A percentile compares a stretch with the other conserved stretches of the same genome.
phyloP scores from a whole-genome alignment of 1,139 yeast genomes.

The Candida sanyaensis region DNA sequence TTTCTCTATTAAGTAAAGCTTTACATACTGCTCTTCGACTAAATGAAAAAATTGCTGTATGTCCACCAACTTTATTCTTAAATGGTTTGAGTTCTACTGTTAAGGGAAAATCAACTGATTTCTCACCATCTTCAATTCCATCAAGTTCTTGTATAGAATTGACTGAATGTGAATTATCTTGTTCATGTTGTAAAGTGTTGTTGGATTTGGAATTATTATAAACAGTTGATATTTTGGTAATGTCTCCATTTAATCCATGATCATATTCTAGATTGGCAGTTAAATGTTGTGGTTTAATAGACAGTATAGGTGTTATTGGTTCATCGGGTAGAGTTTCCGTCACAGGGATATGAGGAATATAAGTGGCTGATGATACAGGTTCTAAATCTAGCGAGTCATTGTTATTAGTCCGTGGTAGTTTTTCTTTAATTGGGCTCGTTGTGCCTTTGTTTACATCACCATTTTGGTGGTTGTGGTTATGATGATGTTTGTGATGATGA shows the following conservation, averaged over 20 bases:
- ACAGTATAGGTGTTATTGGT: constrained; percentile 10
- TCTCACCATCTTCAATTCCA: background rate
- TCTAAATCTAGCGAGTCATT: constrained; percentile 16
- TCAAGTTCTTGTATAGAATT: background rate
- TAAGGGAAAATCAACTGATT: constrained; percentile 44
- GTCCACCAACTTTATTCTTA: constrained; percentile 95
- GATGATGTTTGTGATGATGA: background rate
- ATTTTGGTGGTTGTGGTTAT: constrained; percentile 1
- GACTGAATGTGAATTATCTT: background rate
- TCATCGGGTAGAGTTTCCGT: constrained; percentile 5
- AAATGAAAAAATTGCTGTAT: constrained; percentile 92
- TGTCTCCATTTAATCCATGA: constrained; percentile 30
- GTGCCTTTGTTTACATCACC: constrained; percentile 5
- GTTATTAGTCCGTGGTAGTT: constrained; percentile 4
- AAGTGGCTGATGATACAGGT: constrained; percentile 36
- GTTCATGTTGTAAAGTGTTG: background rate
- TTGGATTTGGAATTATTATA: constrained; percentile 4
- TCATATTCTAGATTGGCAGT: constrained; percentile 42
- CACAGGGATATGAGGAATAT: constrained; percentile 34
- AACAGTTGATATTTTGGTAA: constrained; percentile 24
- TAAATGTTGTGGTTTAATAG: constrained; percentile 27
- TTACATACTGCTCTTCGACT: constrained; percentile 95
- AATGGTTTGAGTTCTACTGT: constrained; percentile 72
- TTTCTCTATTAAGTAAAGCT: constrained; percentile 86
- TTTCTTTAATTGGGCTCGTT: constrained; percentile 6